Evolutionary conservation across 2,329 filamentous ascomycete genomes (phyloP).

Genomic region (Trichoderma lentiforme): DNA sequence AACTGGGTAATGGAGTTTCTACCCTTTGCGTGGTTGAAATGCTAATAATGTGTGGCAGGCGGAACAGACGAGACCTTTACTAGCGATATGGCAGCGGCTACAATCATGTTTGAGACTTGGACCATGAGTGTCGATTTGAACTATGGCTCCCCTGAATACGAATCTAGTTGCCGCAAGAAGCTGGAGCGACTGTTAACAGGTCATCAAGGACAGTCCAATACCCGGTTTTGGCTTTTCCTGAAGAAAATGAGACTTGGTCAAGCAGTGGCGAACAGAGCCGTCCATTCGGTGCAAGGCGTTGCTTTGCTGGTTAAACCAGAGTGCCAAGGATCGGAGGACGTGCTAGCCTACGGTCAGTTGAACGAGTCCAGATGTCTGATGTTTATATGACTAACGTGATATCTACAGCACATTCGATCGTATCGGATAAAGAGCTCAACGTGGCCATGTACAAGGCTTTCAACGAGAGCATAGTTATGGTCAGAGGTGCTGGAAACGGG

Average conservation of each 20-base stretch:
- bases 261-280: neutral
- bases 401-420: neutral
- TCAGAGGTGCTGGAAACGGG: neutral
- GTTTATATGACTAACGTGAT: neutral
- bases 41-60: neutral
- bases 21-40: neutral
- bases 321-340: neutral
- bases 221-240: neutral
- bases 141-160: neutral
- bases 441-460: slow-evolving; percentile 3
- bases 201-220: neutral
- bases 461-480: neutral
- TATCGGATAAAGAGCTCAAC: neutral
- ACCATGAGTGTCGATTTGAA: neutral
- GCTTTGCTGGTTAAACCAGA: neutral
- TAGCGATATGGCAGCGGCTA: neutral
- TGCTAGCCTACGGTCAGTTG: neutral
- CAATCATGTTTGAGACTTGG: neutral
- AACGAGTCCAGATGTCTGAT: neutral
- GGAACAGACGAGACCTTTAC: neutral
- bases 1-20: neutral
- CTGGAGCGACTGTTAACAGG: neutral
- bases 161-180: neutral
- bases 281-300: neutral
- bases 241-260: neutral